Conservation (phyloP, 768 basidiomycete species). For the Auricularia sp. region DNA sequence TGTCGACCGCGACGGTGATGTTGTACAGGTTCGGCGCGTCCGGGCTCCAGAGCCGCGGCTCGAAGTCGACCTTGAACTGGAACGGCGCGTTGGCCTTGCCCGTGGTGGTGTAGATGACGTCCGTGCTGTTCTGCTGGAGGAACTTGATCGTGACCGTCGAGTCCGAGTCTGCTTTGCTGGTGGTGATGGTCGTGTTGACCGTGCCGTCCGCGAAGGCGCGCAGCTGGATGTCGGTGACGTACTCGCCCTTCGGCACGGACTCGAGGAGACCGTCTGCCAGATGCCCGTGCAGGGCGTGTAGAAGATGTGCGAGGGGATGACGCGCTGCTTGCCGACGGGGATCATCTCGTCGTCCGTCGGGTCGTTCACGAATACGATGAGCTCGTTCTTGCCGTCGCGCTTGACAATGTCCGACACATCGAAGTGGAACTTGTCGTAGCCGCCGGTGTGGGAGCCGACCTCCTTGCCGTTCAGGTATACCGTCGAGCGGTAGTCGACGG, state of each 20-base stretch:
- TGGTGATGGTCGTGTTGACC: background rate
- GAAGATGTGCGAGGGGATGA: background rate
- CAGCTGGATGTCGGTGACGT: conserved; percentile 1
- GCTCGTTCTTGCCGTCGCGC: background rate
- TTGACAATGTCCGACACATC: background rate
- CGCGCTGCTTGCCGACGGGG: conserved; percentile 1
- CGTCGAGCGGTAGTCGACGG: conserved; percentile 2
- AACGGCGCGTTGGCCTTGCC: background rate
- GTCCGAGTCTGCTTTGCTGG: background rate
- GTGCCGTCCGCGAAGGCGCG: background rate
- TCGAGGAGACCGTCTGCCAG: conserved; percentile 2
- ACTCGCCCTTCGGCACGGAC: conserved; percentile 1
- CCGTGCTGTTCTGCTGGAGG: background rate
- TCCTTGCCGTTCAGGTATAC: conserved; percentile 1
- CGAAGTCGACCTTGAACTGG: conserved; percentile 2
- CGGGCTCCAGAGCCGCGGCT: background rate
- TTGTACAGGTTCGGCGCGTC: conserved; percentile 1
- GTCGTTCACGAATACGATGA: background rate
- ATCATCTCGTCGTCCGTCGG: background rate
- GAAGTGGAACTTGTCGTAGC: conserved; percentile 4
- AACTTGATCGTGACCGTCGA: background rate
- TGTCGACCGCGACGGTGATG: background rate
- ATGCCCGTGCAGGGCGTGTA: background rate
- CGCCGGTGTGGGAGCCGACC: background rate
- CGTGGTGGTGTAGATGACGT: background rate